Conservation (phyloP, 1,139 yeast genomes). For the Wickerhamomyces sp. region DNA sequence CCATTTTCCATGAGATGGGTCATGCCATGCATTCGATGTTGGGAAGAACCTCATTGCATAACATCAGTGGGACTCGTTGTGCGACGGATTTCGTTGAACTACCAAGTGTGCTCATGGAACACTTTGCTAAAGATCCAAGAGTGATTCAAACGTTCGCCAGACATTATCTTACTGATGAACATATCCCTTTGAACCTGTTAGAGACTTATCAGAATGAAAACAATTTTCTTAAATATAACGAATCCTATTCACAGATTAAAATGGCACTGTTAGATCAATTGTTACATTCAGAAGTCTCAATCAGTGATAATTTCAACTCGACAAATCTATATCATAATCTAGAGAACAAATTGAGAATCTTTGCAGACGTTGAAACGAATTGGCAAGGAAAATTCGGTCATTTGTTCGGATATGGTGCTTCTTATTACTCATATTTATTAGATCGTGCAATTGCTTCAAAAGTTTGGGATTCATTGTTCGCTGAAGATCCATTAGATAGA, state of each 20-base stretch:
- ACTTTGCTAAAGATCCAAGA: conserved; percentile 76
- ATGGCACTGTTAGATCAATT: conserved; percentile 87
- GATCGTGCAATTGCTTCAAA: conserved; percentile 92
- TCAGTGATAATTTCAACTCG: conserved; percentile 39
- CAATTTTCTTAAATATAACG: conserved; percentile 58
- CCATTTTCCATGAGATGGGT: conserved; percentile 97
- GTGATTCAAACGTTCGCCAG: conserved; percentile 70
- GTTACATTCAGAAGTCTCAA: conserved; percentile 54
- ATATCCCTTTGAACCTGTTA: conserved; percentile 47
- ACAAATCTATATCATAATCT: conserved; percentile 59
- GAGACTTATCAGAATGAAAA: conserved; percentile 47
- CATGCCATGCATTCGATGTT: conserved; percentile 98
- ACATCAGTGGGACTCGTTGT: conserved; percentile 92
- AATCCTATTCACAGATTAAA: conserved; percentile 80
- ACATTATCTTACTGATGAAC: conserved; percentile 65
- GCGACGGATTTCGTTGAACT: conserved; percentile 95
- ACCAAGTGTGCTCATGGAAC: conserved; percentile 94
- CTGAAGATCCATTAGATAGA: conserved; percentile 61
- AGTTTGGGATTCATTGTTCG: conserved; percentile 73
- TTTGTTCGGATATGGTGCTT: conserved; percentile 88
- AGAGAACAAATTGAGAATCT: conserved; percentile 50
- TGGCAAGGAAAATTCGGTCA: conserved; percentile 98
- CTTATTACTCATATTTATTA: conserved; percentile 84
- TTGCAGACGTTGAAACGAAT: conserved; percentile 60
- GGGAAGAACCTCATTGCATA: conserved; percentile 85